A percentile compares a stretch with the other conserved stretches of the same genome.
Conservation (phyloP, 805 yeast genomes). For the Wickerhamiella musiphila region DNA sequence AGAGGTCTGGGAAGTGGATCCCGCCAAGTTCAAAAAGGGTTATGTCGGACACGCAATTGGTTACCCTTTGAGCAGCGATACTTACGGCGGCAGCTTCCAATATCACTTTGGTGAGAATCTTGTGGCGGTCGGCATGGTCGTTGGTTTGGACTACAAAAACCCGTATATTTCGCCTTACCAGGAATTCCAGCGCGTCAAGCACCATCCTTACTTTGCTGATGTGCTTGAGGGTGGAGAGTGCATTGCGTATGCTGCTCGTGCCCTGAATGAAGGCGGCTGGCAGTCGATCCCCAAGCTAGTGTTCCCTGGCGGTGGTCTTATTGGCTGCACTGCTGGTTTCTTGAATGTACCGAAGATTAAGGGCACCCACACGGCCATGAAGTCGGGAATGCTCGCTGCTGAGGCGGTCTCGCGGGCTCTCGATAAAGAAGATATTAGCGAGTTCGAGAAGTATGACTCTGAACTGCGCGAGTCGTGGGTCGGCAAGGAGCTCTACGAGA, state of each 20-base stretch:
- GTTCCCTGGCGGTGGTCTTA: slow-evolving; percentile 92
- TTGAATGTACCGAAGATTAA: slow-evolving; percentile 94
- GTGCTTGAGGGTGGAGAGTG: slow-evolving; percentile 81
- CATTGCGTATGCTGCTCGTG: slow-evolving; percentile 87
- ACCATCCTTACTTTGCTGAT: slow-evolving; percentile 64
- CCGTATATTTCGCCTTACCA: slow-evolving; percentile 93
- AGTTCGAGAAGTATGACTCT: slow-evolving; percentile 42
- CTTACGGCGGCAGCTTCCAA: slow-evolving; percentile 94
- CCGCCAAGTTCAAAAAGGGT: slow-evolving; percentile 67
- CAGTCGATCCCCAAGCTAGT: slow-evolving; percentile 81
- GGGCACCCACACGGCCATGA: slow-evolving; percentile 96
- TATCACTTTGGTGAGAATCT: slow-evolving; percentile 91
- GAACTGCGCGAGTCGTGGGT: slow-evolving; percentile 70
- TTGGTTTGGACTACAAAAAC: slow-evolving; percentile 85
- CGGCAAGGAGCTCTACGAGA: slow-evolving; percentile 60
- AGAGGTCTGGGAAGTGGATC: slow-evolving; percentile 91
- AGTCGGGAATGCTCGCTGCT: slow-evolving; percentile 89
- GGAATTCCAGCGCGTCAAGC: slow-evolving; percentile 89
- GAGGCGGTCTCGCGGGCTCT: slow-evolving; percentile 50
- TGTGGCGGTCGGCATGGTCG: slow-evolving; percentile 84
- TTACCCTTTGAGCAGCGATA: slow-evolving; percentile 53
- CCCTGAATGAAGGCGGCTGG: slow-evolving; percentile 90
- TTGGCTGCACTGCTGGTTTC: slow-evolving; percentile 94
- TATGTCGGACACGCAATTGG: slow-evolving; percentile 79
- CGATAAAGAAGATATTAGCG: slow-evolving; percentile 17